Evolutionary conservation across 371 early-diverging fungal species (phyloP).

Genomic region (Rhizomucor miehei): DNA sequence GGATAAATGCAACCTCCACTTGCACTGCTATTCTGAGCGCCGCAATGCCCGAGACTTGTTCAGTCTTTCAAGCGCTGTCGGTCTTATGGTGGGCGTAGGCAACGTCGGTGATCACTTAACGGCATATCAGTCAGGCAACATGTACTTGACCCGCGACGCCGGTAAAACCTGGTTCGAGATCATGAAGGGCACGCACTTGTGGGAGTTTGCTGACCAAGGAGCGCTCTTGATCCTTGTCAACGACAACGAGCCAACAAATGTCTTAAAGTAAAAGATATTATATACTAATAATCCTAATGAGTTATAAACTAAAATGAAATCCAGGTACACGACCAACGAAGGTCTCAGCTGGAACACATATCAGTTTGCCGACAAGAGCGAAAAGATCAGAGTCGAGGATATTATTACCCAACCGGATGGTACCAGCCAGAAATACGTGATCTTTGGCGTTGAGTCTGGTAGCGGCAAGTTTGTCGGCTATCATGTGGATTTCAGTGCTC

Average conservation of each 20-base stretch:
- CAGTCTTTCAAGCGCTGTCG: constrained; percentile 78
- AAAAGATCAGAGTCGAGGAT: constrained; percentile 53
- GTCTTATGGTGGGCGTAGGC: constrained; percentile 90
- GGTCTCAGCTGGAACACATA: constrained; percentile 62
- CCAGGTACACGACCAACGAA: constrained; percentile 53
- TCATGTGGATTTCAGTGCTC: constrained; percentile 75
- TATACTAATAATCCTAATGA: constrained; percentile 13
- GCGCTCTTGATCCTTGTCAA: constrained; percentile 69
- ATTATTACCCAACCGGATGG: constrained; percentile 74
- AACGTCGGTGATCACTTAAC: constrained; percentile 76
- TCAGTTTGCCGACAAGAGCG: constrained; percentile 48
- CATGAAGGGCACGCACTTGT: constrained; percentile 71
- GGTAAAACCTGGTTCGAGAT: constrained; percentile 77
- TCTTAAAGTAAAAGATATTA: constrained; percentile 46
- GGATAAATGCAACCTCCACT: constrained; percentile 63
- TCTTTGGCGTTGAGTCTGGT: constrained; percentile 55
- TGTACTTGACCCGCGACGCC: constrained; percentile 84
- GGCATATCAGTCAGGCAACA: constrained; percentile 70
- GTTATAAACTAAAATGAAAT: background rate
- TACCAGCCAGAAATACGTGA: constrained; percentile 67
- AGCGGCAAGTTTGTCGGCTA: constrained; percentile 50
- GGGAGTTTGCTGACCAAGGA: constrained; percentile 89
- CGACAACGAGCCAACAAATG: constrained; percentile 73
- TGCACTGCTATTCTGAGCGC: constrained; percentile 83
- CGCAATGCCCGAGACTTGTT: constrained; percentile 75